phyloP scores from a whole-genome alignment of 1,284 basidiomycete species.

The Malassezia psittaci region DNA sequence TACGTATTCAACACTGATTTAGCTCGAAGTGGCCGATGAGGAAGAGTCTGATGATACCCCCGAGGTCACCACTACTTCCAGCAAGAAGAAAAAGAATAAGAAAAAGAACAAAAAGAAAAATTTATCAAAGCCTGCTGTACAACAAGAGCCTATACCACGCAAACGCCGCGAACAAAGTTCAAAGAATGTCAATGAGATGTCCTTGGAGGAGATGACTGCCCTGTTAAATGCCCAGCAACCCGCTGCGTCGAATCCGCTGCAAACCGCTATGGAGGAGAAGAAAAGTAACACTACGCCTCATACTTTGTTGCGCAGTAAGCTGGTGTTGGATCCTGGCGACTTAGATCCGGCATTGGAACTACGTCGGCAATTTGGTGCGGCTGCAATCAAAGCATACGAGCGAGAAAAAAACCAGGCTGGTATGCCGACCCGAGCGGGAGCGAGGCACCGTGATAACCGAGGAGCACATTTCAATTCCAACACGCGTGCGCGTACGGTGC shows the following conservation, averaged over 20 bases:
- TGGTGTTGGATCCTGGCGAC: slow-evolving; percentile 26
- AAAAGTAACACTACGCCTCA: not conserved
- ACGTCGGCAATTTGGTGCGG: slow-evolving; percentile 40
- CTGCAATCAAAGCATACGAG: slow-evolving; percentile 44
- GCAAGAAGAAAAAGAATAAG: slow-evolving; percentile 40
- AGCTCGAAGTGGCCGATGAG: slow-evolving; percentile 5
- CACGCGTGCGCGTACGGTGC: slow-evolving; percentile 29
- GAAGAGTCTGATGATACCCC: slow-evolving; percentile 10
- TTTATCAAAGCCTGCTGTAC: not conserved
- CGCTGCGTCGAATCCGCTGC: not conserved
- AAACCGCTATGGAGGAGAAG: not conserved
- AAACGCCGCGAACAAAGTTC: slow-evolving; percentile 16
- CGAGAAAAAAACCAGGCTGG: slow-evolving; percentile 21
- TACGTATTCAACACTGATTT: not conserved
- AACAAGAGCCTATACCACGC: slow-evolving; percentile 12
- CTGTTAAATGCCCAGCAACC: slow-evolving; percentile 24
- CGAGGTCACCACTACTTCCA: slow-evolving; percentile 10
- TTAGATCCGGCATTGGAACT: slow-evolving; percentile 42
- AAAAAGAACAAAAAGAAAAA: slow-evolving; percentile 30
- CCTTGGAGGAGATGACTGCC: slow-evolving; percentile 38
- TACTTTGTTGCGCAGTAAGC: slow-evolving; percentile 20
- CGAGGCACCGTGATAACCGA: slow-evolving; percentile 24
- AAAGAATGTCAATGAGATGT: slow-evolving; percentile 37
- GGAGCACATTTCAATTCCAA: slow-evolving; percentile 39
- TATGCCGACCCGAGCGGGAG: slow-evolving; percentile 12